Evolutionary conservation across 2,329 filamentous ascomycete genomes (phyloP).

Genomic region (Diaporthe helianthi): DNA sequence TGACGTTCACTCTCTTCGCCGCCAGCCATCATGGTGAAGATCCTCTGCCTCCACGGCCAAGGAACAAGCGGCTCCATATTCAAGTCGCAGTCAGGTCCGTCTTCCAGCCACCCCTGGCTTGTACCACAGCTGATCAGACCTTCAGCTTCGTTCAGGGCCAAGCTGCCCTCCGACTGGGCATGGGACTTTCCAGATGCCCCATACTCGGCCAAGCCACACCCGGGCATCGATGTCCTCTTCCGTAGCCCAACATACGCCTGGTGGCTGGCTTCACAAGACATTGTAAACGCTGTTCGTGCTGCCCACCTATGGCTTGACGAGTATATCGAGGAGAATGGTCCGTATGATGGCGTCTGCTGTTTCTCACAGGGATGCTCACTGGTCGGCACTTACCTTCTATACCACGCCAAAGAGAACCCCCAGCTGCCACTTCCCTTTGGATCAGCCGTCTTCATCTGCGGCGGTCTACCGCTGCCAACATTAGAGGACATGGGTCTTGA

Average conservation of each 20-base stretch:
- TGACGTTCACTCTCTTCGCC: neutral
- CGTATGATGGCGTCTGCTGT: conserved; percentile 46
- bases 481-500: conserved; percentile 46
- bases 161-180: conserved; percentile 41
- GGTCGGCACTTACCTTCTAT: conserved; percentile 49
- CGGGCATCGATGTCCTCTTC: conserved; percentile 45
- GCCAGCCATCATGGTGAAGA: conserved; percentile 39
- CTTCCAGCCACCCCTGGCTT: neutral
- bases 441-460: conserved; percentile 50
- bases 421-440: conserved; percentile 44
- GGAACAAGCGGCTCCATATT: conserved; percentile 48
- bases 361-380: conserved; percentile 50
- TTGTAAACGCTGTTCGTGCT: conserved; percentile 43
- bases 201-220: conserved; percentile 41
- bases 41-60: conserved; percentile 48
- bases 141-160: conserved; percentile 45
- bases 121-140: conserved; percentile 2
- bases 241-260: conserved; percentile 41
- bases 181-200: conserved; percentile 48
- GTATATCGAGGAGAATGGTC: conserved; percentile 44
- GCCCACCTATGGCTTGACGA: conserved; percentile 46
- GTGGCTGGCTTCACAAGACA: conserved; percentile 39
- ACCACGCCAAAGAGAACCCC: conserved; percentile 45
- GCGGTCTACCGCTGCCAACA: conserved; percentile 45
- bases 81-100: conserved; percentile 46